These are phyloP conservation scores for Monilinia vaccinii-corymbosi DNA, from an alignment of 2,329 filamentous ascomycete species.

Conservation along the genomic window DNA sequence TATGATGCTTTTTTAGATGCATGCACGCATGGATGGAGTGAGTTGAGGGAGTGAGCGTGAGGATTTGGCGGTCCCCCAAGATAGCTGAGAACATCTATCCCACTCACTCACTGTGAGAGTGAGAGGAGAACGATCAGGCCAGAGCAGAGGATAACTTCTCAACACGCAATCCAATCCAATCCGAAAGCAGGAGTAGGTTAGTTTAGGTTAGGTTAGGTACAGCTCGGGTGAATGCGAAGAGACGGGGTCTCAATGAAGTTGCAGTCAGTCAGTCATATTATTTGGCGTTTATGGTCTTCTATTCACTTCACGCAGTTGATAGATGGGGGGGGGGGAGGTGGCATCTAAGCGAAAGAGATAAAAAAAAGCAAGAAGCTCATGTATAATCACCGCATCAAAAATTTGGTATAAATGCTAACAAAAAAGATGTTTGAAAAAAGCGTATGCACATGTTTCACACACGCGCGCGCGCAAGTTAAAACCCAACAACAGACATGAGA, in stretches of 20 bases:
- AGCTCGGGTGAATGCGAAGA: not conserved
- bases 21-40: not conserved
- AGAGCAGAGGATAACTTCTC: not conserved
- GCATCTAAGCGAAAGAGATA: not conserved
- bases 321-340: too few species aligned
- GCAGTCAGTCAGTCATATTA: too few species aligned
- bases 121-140: not conserved
- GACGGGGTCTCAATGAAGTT: not conserved
- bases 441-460: not conserved
- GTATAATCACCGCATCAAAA: not conserved
- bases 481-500: not conserved
- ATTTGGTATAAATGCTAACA: not conserved
- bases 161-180: not conserved
- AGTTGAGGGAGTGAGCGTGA: not conserved
- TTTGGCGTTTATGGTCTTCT: conserved; percentile 10
- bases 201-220: too few species aligned
- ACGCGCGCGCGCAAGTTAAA: not conserved
- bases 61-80: too few species aligned
- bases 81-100: not conserved
- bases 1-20: not conserved
- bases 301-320: not conserved
- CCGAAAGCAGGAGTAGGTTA: not conserved
- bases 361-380: not conserved
- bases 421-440: not conserved
- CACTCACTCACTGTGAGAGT: too few species aligned